phyloP scores from a whole-genome alignment of 306 rosid genomes.

The Vicia villosa region DNA sequence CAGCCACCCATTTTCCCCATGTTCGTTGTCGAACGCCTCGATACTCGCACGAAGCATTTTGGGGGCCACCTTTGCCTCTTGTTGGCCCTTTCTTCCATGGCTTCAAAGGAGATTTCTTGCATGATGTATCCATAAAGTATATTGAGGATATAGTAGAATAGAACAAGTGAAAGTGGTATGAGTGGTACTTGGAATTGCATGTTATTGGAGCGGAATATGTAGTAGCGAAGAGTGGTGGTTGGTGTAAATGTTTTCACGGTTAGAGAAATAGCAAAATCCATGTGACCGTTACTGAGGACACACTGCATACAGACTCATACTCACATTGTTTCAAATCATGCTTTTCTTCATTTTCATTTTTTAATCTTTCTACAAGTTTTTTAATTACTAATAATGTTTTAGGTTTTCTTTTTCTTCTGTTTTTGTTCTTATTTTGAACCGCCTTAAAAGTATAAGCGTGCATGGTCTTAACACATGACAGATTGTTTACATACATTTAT shows the following conservation, averaged over 20 bases:
- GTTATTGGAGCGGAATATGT: slow-evolving; percentile 78
- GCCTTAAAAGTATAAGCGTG: too few relatives aligned
- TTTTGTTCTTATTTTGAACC: not conserved
- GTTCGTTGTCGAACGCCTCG: slow-evolving; percentile 95
- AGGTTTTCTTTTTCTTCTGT: slow-evolving; percentile 6
- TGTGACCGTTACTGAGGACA: slow-evolving; percentile 69
- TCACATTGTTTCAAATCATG: slow-evolving; percentile 39
- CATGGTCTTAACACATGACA: too few relatives aligned
- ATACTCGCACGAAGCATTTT: slow-evolving; percentile 80
- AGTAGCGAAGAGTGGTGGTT: slow-evolving; percentile 56
- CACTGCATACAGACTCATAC: not conserved
- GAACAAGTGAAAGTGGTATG: slow-evolving; percentile 28
- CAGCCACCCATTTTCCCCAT: slow-evolving; percentile 99
- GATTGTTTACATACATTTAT: too few relatives aligned
- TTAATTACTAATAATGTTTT: not conserved
- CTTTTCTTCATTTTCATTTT: not conserved
- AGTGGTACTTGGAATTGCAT: slow-evolving; percentile 44
- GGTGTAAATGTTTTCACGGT: slow-evolving; percentile 95
- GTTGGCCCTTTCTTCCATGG: slow-evolving; percentile 99
- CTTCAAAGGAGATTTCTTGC: slow-evolving; percentile 71
- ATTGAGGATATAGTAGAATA: slow-evolving; percentile 2
- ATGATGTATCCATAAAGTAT: slow-evolving; percentile 62
- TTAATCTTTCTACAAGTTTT: not conserved
- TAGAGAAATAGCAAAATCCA: slow-evolving; percentile 40
- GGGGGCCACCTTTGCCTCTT: slow-evolving; percentile 96